Evolutionary conservation across 2,329 filamentous ascomycete genomes (phyloP).

Genomic region (Rhinocladiella similis): DNA sequence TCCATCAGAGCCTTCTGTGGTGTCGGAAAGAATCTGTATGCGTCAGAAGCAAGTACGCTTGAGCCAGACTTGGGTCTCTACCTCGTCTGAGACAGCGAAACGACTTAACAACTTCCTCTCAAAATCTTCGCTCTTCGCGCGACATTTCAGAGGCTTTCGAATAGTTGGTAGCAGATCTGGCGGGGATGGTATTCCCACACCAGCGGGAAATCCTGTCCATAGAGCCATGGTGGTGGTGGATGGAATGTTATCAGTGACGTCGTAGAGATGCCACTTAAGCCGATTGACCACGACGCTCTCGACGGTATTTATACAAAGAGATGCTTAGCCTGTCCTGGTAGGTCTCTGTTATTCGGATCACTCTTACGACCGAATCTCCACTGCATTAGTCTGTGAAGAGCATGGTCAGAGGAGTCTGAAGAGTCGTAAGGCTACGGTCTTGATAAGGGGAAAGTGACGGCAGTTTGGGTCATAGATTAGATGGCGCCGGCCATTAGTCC

Average conservation of each 20-base stretch:
- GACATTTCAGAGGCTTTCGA: conserved; percentile 21
- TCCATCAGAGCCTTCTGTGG: neutral
- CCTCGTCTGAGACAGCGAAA: conserved; percentile 22
- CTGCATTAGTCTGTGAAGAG: neutral
- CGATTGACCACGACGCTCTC: neutral
- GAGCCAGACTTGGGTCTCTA: conserved; percentile 3
- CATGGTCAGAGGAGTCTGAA: neutral
- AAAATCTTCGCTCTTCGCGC: conserved; percentile 24
- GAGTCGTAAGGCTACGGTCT: neutral
- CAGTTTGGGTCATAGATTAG: neutral
- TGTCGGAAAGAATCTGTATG: conserved; percentile 8
- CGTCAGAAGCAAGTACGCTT: neutral
- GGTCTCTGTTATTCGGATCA: neutral
- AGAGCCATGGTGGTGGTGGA: conserved; percentile 12
- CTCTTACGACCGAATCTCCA: neutral
- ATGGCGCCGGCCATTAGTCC: neutral
- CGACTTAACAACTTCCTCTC: conserved; percentile 22
- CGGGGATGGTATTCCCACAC: conserved; percentile 2
- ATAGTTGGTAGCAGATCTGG: neutral
- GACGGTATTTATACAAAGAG: neutral
- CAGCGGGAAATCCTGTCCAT: conserved; percentile 21
- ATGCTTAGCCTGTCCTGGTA: neutral
- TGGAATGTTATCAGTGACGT: neutral
- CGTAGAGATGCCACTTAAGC: neutral
- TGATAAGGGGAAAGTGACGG: neutral